Conservation (phyloP, 2,329 filamentous ascomycete species). For the Pseudogymnoascus sp. region DNA sequence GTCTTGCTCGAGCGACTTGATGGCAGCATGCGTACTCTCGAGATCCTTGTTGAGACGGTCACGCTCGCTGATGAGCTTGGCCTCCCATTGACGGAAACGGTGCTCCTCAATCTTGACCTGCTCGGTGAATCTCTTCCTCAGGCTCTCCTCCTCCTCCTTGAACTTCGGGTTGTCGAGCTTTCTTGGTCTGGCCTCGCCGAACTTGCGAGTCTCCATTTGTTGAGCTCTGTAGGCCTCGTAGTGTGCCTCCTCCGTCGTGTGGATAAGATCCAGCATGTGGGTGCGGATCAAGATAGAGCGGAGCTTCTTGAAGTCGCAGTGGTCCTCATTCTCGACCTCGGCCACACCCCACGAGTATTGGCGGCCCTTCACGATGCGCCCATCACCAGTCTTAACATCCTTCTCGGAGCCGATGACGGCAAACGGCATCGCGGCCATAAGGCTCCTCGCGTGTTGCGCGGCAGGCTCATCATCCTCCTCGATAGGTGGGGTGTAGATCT, state of each 20-base stretch:
- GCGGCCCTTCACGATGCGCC: slow-evolving; percentile 94
- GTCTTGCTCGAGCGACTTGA: slow-evolving; percentile 85
- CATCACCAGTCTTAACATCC: slow-evolving; percentile 93
- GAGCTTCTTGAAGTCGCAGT: slow-evolving; percentile 99
- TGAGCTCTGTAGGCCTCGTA: slow-evolving; percentile 98
- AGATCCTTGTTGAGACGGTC: slow-evolving; percentile 99
- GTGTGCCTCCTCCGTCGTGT: slow-evolving; percentile 98
- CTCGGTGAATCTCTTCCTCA: slow-evolving; percentile 98
- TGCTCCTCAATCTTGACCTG: slow-evolving; percentile 99
- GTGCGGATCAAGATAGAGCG: slow-evolving; percentile 97
- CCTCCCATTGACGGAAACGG: slow-evolving; percentile 98
- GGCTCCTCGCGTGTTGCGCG: slow-evolving; percentile 83
- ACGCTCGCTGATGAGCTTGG: slow-evolving; percentile 98
- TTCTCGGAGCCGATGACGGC: slow-evolving; percentile 98
- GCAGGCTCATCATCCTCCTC: slow-evolving; percentile 98
- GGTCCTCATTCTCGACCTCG: slow-evolving; percentile 98
- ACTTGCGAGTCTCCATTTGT: slow-evolving; percentile 99
- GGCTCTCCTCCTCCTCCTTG: slow-evolving; percentile 98
- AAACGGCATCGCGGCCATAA: slow-evolving; percentile 97
- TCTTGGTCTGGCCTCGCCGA: slow-evolving; percentile 90
- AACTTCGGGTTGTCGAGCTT: slow-evolving; percentile 99
- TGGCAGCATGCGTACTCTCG: slow-evolving; percentile 90
- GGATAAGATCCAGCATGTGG: slow-evolving; percentile 99
- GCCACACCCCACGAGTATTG: slow-evolving; percentile 99
- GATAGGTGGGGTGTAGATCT: slow-evolving; percentile 96